Evolutionary conservation across 768 basidiomycete species (phyloP).

Genomic region (Termitomyces eurrhizus): DNA sequence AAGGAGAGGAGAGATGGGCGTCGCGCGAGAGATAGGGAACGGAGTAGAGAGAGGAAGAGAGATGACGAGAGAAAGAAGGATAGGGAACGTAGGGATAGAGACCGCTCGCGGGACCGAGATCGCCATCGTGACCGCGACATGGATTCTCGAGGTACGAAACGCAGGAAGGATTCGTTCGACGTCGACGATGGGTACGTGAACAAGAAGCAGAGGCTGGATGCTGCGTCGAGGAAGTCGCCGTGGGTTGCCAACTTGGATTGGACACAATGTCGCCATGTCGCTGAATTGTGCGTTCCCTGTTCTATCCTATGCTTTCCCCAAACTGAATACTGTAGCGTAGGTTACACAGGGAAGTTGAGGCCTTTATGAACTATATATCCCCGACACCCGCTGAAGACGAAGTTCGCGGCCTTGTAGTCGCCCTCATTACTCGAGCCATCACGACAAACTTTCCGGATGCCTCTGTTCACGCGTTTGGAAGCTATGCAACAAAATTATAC

Average conservation of each 20-base stretch:
- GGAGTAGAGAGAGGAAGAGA: conserved; percentile 13
- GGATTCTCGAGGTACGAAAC: conserved; percentile 29
- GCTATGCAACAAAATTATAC: conserved; percentile 90
- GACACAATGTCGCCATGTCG: conserved; percentile 70
- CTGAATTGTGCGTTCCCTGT: conserved; percentile 65
- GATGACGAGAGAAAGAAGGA: neutral
- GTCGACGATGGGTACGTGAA: conserved; percentile 46
- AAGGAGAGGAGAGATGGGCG: neutral
- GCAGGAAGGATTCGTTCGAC: conserved; percentile 35
- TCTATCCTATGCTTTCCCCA: neutral
- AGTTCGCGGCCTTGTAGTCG: conserved; percentile 68
- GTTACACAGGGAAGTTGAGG: conserved; percentile 81
- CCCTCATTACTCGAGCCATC: conserved; percentile 65
- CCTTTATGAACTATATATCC: conserved; percentile 84
- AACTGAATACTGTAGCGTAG: conserved; percentile 35
- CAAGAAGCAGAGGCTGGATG: conserved; percentile 50
- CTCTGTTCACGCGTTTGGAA: conserved; percentile 82
- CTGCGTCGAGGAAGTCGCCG: conserved; percentile 54
- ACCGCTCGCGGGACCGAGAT: conserved; percentile 8
- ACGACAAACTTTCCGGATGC: conserved; percentile 72
- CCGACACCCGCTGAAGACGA: conserved; percentile 86
- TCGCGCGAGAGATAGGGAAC: neutral
- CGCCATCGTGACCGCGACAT: conserved; percentile 18
- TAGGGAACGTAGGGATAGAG: neutral
- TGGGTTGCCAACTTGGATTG: conserved; percentile 75